Evolutionary conservation across 139 green algal genomes (phyloP).

Genomic region (Chlorella sp.): DNA sequence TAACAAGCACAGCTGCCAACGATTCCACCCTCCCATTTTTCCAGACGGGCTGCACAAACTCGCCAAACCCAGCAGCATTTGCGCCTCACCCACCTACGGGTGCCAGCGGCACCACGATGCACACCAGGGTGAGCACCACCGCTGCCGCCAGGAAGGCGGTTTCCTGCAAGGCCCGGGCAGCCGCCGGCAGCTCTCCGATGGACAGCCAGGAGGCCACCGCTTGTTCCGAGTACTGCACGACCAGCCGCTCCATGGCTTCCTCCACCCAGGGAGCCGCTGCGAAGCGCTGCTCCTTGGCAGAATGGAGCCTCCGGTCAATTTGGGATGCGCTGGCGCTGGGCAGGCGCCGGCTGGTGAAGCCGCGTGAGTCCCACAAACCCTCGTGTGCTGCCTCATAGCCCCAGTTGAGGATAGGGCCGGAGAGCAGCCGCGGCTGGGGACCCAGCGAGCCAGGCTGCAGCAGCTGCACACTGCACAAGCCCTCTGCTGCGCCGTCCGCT

Average conservation of each 20-base stretch:
- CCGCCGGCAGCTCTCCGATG: background rate
- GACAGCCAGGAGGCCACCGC: no score
- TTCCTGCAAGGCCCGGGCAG: background rate
- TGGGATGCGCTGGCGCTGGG: background rate
- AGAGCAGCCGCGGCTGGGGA: background rate
- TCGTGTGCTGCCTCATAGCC: background rate
- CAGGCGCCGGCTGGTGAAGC: slow-evolving; percentile 3
- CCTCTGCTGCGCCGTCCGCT: background rate
- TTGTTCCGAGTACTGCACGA: no score
- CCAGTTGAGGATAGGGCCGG: background rate
- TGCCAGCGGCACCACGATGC: background rate
- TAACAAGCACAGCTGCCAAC: background rate
- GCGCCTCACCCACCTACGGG: background rate
- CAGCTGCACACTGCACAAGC: background rate
- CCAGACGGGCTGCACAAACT: no score
- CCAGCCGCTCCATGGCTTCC: background rate
- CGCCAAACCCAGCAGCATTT: no score
- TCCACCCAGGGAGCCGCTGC: background rate
- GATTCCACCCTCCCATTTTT: background rate
- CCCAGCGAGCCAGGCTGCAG: background rate
- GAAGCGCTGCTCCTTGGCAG: background rate
- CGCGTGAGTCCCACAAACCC: background rate
- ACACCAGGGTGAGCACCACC: background rate
- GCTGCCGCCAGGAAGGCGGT: background rate
- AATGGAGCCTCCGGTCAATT: background rate